Conservation (phyloP, 1,284 basidiomycete genomes). For the Leccinum pallidistipes region DNA sequence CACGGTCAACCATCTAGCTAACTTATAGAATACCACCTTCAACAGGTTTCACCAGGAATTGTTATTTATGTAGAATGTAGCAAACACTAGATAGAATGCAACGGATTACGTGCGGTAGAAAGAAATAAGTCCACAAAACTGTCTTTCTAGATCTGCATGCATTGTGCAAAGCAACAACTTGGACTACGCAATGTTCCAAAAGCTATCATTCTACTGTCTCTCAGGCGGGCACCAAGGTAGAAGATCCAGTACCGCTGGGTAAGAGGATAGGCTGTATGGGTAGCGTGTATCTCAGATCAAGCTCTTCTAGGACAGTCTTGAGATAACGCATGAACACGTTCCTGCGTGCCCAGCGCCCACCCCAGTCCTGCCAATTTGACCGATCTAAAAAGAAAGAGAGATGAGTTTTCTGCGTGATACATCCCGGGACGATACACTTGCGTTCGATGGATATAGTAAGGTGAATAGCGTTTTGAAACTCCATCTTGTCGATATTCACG, state of each 20-base stretch:
- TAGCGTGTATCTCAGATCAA: slow-evolving; percentile 68
- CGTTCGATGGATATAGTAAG: slow-evolving; percentile 77
- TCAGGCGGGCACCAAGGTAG: not conserved
- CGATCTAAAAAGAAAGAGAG: slow-evolving; percentile 47
- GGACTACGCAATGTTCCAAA: not conserved
- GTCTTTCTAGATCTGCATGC: not conserved
- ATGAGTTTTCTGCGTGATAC: slow-evolving; percentile 13
- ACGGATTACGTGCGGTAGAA: not conserved
- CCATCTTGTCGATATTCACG: slow-evolving; percentile 75
- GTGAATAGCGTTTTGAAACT: slow-evolving; percentile 69
- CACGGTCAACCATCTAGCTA: slow-evolving; percentile 14
- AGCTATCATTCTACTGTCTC: not conserved
- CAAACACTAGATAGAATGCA: not conserved
- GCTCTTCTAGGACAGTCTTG: slow-evolving; percentile 67
- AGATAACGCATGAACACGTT: slow-evolving; percentile 73
- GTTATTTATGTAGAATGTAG: not conserved
- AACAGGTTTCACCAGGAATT: slow-evolving; percentile 27
- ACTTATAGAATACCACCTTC: slow-evolving; percentile 28
- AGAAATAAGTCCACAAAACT: not conserved
- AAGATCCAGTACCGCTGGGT: slow-evolving; percentile 32
- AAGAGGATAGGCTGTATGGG: slow-evolving; percentile 71
- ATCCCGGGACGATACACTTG: slow-evolving; percentile 37
- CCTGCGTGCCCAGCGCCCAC: slow-evolving; percentile 70
- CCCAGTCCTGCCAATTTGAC: slow-evolving; percentile 88
- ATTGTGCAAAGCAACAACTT: not conserved